These are phyloP conservation scores for Nitzschia inconspicua DNA, from an alignment of 108 stramenopile species.

Conservation along the genomic window DNA sequence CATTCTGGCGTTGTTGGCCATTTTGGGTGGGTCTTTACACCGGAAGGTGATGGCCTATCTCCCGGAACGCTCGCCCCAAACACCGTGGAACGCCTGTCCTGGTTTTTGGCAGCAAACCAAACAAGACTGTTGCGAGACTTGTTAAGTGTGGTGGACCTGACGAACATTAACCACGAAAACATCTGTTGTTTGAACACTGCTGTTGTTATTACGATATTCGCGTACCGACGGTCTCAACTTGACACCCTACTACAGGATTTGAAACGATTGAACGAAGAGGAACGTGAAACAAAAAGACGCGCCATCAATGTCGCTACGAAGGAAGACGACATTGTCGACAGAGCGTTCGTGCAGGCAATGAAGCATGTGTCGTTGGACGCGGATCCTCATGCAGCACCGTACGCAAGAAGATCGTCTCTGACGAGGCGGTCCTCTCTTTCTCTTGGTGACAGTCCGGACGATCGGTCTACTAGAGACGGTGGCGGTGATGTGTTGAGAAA, in stretches of 20 bases:
- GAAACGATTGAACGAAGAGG: constrained; percentile 36
- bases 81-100: constrained; percentile 49
- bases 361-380: constrained; percentile 21
- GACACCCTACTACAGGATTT: constrained; percentile 35
- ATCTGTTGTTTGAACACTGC: constrained; percentile 90
- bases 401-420: constrained; percentile 16
- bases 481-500: constrained; percentile 42
- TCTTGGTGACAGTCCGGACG: constrained; percentile 25
- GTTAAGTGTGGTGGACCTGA: constrained; percentile 64
- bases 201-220: constrained; percentile 73
- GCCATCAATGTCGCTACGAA: constrained; percentile 10
- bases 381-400: constrained; percentile 7
- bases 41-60: constrained; percentile 18
- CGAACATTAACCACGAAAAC: constrained; percentile 86
- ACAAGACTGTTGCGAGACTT: constrained; percentile 63
- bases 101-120: constrained; percentile 59
- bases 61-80: constrained; percentile 35
- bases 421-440: constrained; percentile 8
- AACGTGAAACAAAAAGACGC: constrained; percentile 20
- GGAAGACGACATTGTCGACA: constrained; percentile 20
- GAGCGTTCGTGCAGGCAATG: constrained; percentile 27
- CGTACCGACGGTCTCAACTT: constrained; percentile 52
- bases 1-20: constrained; percentile 27
- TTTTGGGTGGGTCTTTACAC: constrained; percentile 48
- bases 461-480: too few relatives aligned